Evolutionary conservation across 257 asterid species (phyloP).

Genomic region (Solanum lignicaule): DNA sequence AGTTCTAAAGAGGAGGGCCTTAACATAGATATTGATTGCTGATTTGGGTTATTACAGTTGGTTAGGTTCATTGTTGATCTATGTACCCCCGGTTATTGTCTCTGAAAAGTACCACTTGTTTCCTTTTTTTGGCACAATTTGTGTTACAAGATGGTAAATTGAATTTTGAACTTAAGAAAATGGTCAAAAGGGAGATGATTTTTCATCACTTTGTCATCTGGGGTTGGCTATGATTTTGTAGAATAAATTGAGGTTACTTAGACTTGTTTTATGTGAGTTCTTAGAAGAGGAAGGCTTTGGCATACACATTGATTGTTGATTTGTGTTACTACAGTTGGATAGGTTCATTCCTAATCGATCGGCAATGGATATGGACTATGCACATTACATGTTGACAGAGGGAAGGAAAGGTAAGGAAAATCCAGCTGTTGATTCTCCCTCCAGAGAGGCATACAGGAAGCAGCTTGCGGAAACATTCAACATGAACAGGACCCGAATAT

Average conservation of each 20-base stretch:
- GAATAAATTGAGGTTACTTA: background rate
- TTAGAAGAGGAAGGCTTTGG: background rate
- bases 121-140: background rate
- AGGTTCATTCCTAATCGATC: constrained; percentile 77
- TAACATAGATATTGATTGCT: background rate
- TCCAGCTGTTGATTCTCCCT: constrained; percentile 37
- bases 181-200: background rate
- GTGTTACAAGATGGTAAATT: background rate
- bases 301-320: background rate
- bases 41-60: constrained; percentile 25
- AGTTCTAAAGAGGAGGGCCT: background rate
- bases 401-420: constrained; percentile 64
- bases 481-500: constrained; percentile 60
- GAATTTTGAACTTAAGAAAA: background rate
- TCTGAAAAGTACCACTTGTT: background rate
- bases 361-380: constrained; percentile 65
- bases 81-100: background rate
- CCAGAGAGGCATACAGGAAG: constrained; percentile 69
- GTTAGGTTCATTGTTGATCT: constrained; percentile 48
- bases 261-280: background rate
- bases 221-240: background rate
- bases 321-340: constrained; percentile 39
- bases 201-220: background rate
- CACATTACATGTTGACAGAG: constrained; percentile 63
- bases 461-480: constrained; percentile 58